These are phyloP conservation scores for Otatea glauca DNA, from an alignment of 176 grass and related monocot genomes.

Conservation along the genomic window DNA sequence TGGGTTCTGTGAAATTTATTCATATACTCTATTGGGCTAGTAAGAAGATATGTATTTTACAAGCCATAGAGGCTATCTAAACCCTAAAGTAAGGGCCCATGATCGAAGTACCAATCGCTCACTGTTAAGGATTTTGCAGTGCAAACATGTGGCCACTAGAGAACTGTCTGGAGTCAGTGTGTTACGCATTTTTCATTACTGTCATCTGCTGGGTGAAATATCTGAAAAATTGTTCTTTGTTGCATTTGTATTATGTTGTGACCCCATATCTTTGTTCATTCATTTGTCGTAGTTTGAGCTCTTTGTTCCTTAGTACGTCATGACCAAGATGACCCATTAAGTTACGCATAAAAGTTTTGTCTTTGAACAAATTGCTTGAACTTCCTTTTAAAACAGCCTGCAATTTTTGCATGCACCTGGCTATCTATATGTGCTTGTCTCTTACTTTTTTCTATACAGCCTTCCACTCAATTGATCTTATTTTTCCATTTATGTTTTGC, in stretches of 20 bases:
- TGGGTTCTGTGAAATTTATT: no score
- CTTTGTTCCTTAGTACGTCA: not conserved
- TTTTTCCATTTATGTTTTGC: slow-evolving; percentile 28
- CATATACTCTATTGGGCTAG: no score
- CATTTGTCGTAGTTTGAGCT: not conserved
- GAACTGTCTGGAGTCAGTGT: not conserved
- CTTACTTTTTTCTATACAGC: not conserved
- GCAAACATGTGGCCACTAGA: not conserved
- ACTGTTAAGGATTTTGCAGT: not conserved
- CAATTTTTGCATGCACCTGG: not conserved
- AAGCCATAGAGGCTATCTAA: no score
- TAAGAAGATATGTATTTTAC: no score
- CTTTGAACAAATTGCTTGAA: slow-evolving; percentile 1
- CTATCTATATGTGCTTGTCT: slow-evolving; percentile 4
- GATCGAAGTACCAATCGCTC: no score
- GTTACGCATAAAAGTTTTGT: not conserved
- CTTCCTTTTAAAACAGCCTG: not conserved
- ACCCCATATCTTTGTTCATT: not conserved
- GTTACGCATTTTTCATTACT: not conserved
- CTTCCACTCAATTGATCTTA: slow-evolving; percentile 24
- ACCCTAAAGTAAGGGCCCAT: no score
- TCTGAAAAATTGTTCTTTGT: not conserved
- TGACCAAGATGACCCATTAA: not conserved
- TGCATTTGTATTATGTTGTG: not conserved
- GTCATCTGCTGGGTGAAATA: not conserved